Base-by-base conservation (phyloP, 441 rosid genomes). In the Corymbia calophylla region DNA sequence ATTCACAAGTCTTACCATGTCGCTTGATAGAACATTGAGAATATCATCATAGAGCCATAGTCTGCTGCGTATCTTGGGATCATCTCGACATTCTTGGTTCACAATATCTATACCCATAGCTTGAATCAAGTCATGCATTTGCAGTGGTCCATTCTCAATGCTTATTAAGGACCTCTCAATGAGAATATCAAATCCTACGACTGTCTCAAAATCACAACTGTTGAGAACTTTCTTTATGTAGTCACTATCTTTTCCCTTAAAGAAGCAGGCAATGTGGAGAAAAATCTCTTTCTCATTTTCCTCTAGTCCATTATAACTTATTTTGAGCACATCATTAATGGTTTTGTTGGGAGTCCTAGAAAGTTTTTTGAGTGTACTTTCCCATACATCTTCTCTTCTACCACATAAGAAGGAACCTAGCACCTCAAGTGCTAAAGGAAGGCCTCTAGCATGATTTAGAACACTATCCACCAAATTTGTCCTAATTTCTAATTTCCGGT, bases 401-500 rank as follows among this genome's bases (percentile, higher is more conserved):
- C 1, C 3, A 27, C 4, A 0, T 12, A 60, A 27, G 0, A 5
- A 27, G 31, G 66, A 60, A 27, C 66, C 66, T 1, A 60, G 2
- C 31, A 60, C 66, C 66, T 27, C 66, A 11, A 60, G 7, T 60
- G 66, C 66, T 60, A 60, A 60, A 27, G 66, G 31, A 60, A 60
- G 66, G 7, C 66, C 66, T 60, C 3, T 27, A 27, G 66, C 66
- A 60, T 11, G 2, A 60, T 3, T 60, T 0, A 60, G 8, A 60
- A 6, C 66, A 11, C 0, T 0, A 27, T 60, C 66, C 16, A 60
- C 31, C 2, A 60, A 2, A 60, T 27, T 4, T 27, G 0, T 27
- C 31, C 1, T 12, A 1, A 27, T 58, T 58, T 2, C 0, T 0
- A 5, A 58, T 0, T 10, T 1, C 5, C 27, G 8, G 1, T 11